A percentile compares a stretch with the other conserved stretches of the same genome.
Conservation (phyloP, 192 early-diverging fungal genomes). For the Dissophora ornata region DNA sequence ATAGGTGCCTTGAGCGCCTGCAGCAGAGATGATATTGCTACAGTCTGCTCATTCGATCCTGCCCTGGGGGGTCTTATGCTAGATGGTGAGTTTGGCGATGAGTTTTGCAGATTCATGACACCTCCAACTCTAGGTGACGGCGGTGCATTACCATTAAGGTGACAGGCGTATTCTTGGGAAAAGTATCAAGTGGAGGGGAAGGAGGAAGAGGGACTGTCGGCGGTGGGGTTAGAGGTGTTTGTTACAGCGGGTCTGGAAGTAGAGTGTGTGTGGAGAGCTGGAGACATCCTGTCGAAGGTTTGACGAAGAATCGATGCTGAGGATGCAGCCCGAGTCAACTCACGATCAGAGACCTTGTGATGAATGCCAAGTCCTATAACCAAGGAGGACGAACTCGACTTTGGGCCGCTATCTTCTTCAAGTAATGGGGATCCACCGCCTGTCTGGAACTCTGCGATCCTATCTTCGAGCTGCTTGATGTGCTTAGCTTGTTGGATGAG, state of each 20-base stretch:
- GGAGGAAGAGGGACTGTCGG: slow-evolving; percentile 29
- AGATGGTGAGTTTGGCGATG: slow-evolving; percentile 7
- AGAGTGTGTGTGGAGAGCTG: slow-evolving; percentile 16
- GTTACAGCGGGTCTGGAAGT: slow-evolving; percentile 2
- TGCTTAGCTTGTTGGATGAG: slow-evolving; percentile 46
- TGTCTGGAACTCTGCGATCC: slow-evolving; percentile 46
- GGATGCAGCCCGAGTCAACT: slow-evolving; percentile 3
- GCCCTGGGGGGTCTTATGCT: slow-evolving; percentile 17
- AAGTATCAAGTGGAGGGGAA: slow-evolving; percentile 10
- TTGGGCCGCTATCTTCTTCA: slow-evolving; percentile 10
- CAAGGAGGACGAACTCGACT: slow-evolving; percentile 8
- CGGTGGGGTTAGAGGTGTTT: slow-evolving; percentile 38
- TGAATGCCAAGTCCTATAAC: slow-evolving; percentile 30
- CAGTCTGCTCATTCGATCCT: slow-evolving; percentile 10
- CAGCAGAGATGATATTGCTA: not conserved
- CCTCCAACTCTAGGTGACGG: slow-evolving; percentile 28
- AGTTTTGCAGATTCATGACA: slow-evolving; percentile 7
- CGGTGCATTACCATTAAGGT: slow-evolving; percentile 20
- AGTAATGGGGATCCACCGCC: slow-evolving; percentile 18
- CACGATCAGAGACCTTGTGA: slow-evolving; percentile 29
- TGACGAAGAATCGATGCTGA: not conserved
- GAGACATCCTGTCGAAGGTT: slow-evolving; percentile 22
- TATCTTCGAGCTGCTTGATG: slow-evolving; percentile 53
- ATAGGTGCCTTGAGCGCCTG: not conserved
- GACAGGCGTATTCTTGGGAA: slow-evolving; percentile 11